Percentiles rank a stretch among this genome's conserved stretches.
phyloP scores from a whole-genome alignment of 768 basidiomycete genomes.

The Hypsizygus marmoreus region DNA sequence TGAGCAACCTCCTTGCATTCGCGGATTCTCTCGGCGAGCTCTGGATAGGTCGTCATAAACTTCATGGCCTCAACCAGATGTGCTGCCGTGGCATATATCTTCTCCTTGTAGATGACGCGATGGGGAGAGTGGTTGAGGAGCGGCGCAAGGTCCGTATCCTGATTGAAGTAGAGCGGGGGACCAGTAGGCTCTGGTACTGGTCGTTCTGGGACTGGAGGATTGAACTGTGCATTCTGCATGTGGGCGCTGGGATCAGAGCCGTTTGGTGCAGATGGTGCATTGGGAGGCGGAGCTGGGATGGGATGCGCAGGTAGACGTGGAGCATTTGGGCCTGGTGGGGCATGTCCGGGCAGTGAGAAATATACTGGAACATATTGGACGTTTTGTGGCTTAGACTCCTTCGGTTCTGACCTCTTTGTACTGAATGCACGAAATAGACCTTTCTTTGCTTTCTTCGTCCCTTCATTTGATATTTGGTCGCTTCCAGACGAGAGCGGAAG shows the following conservation, averaged over 20 bases:
- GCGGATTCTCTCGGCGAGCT: constrained; percentile 60
- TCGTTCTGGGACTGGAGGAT: background rate
- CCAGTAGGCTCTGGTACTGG: constrained; percentile 4
- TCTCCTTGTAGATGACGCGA: constrained; percentile 54
- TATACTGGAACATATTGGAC: constrained; percentile 29
- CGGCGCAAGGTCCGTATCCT: constrained; percentile 38
- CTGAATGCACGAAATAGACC: constrained; percentile 53
- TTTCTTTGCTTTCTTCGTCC: constrained; percentile 30
- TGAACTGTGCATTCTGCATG: background rate
- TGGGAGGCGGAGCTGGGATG: constrained; percentile 8
- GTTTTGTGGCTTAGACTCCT: constrained; percentile 9
- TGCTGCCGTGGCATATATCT: constrained; percentile 65
- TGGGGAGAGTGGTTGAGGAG: constrained; percentile 73
- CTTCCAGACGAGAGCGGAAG: too few species aligned
- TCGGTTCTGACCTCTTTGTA: constrained; percentile 17
- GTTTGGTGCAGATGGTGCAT: background rate
- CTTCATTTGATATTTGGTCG: constrained; percentile 23
- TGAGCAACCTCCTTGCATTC: constrained; percentile 31
- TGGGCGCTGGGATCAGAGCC: background rate
- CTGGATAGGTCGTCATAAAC: constrained; percentile 52
- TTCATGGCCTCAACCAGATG: constrained; percentile 81
- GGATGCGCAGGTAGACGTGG: constrained; percentile 1
- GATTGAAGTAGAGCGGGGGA: constrained; percentile 43
- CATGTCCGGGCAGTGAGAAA: background rate
- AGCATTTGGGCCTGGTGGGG: constrained; percentile 9